phyloP scores from a whole-genome alignment of 495 filamentous ascomycete genomes.

The Paragyromitra xinjiangensis region DNA sequence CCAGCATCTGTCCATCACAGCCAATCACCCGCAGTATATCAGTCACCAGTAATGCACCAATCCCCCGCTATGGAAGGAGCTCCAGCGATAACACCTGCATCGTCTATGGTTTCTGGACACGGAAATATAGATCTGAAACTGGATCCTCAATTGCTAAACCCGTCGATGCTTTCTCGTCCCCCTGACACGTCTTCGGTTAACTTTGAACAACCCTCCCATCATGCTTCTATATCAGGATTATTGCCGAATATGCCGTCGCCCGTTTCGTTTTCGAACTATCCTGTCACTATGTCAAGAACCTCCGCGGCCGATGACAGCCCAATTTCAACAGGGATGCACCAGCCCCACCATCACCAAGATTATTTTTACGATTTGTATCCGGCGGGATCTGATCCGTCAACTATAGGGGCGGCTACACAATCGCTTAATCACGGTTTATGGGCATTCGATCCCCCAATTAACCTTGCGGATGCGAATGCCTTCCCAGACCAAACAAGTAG shows the following conservation, averaged over 20 bases:
- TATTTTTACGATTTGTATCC: constrained; percentile 56
- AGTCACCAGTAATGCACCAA: constrained; percentile 47
- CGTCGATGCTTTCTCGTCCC: constrained; percentile 40
- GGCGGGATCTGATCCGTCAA: constrained; percentile 51
- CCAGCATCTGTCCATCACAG: constrained; percentile 49
- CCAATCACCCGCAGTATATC: constrained; percentile 54
- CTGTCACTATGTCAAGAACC: constrained; percentile 44
- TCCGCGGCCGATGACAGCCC: constrained; percentile 42
- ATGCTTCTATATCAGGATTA: constrained; percentile 38
- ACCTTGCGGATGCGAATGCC: constrained; percentile 50
- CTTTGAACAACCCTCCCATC: constrained; percentile 46
- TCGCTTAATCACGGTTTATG: constrained; percentile 52
- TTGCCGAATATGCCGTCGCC: constrained; percentile 46
- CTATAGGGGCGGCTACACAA: constrained; percentile 39
- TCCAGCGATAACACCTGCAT: constrained; percentile 42
- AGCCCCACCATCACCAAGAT: constrained; percentile 56
- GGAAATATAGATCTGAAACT: constrained; percentile 44
- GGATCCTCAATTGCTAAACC: constrained; percentile 47
- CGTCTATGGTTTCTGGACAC: constrained; percentile 42
- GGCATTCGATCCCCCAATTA: constrained; percentile 52
- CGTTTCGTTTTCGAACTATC: constrained; percentile 46
- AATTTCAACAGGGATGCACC: constrained; percentile 46
- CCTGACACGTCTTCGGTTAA: constrained; percentile 25
- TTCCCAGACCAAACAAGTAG: constrained; percentile 64
- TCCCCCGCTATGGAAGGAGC: constrained; percentile 35